Conservation (phyloP, 2,329 filamentous ascomycete genomes). For the Juglanconis oblonga region DNA sequence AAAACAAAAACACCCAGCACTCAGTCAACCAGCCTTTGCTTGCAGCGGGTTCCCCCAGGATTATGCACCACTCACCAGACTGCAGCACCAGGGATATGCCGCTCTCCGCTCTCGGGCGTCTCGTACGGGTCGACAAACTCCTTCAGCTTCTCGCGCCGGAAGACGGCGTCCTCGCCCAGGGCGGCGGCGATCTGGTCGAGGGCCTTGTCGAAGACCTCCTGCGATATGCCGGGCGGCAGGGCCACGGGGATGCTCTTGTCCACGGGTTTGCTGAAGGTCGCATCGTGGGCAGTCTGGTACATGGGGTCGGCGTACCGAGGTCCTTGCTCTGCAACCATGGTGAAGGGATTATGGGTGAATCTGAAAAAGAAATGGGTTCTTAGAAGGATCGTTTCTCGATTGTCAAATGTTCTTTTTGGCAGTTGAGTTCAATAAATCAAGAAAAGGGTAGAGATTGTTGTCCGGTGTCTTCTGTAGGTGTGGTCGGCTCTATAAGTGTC, state of each 20-base stretch:
- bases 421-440: too few species aligned
- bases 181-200: constrained; percentile 31
- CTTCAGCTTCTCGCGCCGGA: constrained; percentile 33
- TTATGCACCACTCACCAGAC: constrained; percentile 30
- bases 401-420: too few species aligned
- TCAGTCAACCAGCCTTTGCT: too few species aligned
- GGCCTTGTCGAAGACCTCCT: constrained; percentile 34
- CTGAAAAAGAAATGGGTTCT: too few species aligned
- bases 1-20: constrained; percentile 15
- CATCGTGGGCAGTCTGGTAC: constrained; percentile 40
- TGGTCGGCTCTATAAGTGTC: too few species aligned
- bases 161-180: constrained; percentile 37
- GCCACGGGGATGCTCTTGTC: constrained; percentile 33
- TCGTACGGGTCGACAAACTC: constrained; percentile 48
- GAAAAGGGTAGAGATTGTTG: too few species aligned
- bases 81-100: constrained; percentile 41
- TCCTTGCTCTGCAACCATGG: constrained; percentile 4
- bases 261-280: constrained; percentile 38
- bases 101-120: constrained; percentile 36
- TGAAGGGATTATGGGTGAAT: neutral
- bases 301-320: constrained; percentile 33
- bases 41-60: too few species aligned
- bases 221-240: constrained; percentile 37
- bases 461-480: too few species aligned
- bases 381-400: too few species aligned